Conservation (phyloP, 208 protist species). For the Crithidia acanthocephali region DNA sequence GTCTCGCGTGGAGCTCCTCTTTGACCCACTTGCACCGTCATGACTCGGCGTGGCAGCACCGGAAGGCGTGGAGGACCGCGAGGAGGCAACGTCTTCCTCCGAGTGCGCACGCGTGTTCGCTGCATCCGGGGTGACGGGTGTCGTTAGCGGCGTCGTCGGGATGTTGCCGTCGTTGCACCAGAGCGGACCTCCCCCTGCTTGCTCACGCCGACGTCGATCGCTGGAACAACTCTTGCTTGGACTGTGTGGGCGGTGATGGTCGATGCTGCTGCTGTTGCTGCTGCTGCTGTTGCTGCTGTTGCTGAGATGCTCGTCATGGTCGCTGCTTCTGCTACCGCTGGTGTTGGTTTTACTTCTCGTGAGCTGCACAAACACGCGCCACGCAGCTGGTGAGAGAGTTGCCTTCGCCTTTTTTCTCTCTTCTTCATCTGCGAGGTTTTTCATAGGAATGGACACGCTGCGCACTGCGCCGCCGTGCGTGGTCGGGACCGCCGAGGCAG, state of each 20-base stretch:
- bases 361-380: background rate
- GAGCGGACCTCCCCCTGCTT: background rate
- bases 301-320: background rate
- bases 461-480: background rate
- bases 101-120: conserved; percentile 14
- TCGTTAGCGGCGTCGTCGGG: background rate
- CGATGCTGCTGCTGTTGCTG: background rate
- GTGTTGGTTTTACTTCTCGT: background rate
- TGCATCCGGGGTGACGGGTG: background rate
- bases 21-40: too few relatives aligned
- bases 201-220: background rate
- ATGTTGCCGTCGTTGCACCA: background rate
- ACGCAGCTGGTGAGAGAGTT: conserved; percentile 11
- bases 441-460: background rate
- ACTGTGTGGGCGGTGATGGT: background rate
- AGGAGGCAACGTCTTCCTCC: background rate
- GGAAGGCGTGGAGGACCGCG: background rate
- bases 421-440: background rate
- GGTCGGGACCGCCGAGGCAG: too few relatives aligned
- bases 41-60: background rate
- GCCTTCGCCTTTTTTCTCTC: conserved; percentile 3
- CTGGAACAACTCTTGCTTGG: background rate
- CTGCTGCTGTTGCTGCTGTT: background rate
- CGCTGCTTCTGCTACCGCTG: background rate
- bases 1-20: too few relatives aligned